Base-by-base conservation (phyloP, 2,329 filamentous ascomycete genomes). In the Talaromyces sp. region DNA sequence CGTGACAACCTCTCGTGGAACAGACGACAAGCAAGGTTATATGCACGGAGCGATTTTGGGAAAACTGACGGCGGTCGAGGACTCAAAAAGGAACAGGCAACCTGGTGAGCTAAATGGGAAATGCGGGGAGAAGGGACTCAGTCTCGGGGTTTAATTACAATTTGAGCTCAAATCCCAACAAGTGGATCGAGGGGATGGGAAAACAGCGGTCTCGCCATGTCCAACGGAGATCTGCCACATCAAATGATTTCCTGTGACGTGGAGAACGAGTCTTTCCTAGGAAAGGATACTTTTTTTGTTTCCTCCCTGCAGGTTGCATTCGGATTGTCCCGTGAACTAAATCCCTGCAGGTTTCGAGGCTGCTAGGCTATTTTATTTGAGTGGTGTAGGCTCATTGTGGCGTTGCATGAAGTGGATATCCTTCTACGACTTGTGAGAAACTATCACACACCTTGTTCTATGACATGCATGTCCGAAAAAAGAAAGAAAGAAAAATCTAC, bases 181-280 rank as follows among this genome's bases (percentile, higher is more conserved):
- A 33, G 47, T 51, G 36, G 42, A 50, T 55, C 56, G 47, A 28
- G 53, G 27, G 23, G 28, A n/a, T 53, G 50, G 23, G 30, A 53
- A 31, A 53, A 10, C 16, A 31, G 50, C 50, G 50, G 50, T 53
- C 50, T 53, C 12, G 31, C 23, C 3, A 34, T 47, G 18, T 23
- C 61, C 57, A 62, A 62, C 59, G 23, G 34, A 53, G 55, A 59
- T 52, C 34, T 62, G 57, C 57, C 57, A 57, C 61, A 62, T 62
- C 56, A 59, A 34, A 47, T 27, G 30, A 52, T 47, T 55, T 27
- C 56, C 57, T 44, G 52, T 62, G 61, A 59, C 61, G 61, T 59
- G 61, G 61, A 59, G 52, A 50, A 59, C 28, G 12, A 56, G 23
- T 23, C 27, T 51, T 6, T 40, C 16, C 36, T 9, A 28, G 50